Evolutionary conservation across 257 asterid species (phyloP).

Genomic region (Ligustrum vulgare): DNA sequence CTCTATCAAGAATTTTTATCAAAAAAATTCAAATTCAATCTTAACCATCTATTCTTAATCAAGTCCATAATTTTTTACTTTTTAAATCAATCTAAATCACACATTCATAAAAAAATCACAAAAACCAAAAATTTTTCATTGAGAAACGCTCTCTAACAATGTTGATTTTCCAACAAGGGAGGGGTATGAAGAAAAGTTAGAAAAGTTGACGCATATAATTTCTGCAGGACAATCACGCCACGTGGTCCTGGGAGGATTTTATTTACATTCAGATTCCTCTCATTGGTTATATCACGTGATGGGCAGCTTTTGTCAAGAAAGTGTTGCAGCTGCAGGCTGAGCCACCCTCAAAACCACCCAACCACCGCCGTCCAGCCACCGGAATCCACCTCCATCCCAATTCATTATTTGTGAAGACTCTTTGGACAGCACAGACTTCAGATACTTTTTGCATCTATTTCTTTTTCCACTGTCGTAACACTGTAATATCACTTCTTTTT

Average conservation of each 20-base stretch:
- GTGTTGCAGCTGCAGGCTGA: constrained; percentile 22
- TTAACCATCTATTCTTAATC: no score
- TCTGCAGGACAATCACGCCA: constrained; percentile 20
- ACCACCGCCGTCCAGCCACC: constrained; percentile 14
- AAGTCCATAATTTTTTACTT: no score
- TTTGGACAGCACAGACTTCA: neutral
- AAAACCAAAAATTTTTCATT: no score
- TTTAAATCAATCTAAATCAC: no score
- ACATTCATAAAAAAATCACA: no score
- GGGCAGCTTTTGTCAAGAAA: constrained; percentile 53
- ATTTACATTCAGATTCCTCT: constrained; percentile 38
- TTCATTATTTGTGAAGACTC: neutral
- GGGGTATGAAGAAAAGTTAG: neutral
- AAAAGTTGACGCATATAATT: constrained; percentile 10
- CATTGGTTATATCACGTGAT: constrained; percentile 33
- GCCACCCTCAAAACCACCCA: constrained; percentile 20
- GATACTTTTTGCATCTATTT: neutral
- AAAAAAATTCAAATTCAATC: no score
- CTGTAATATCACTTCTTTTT: neutral
- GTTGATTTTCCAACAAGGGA: no score
- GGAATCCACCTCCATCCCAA: neutral
- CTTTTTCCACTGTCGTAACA: neutral
- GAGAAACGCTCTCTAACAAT: no score
- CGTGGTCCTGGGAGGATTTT: constrained; percentile 40
- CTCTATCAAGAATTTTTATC: no score